Conservation (phyloP, 805 yeast species). For the Metschnikowia corniflorae region DNA sequence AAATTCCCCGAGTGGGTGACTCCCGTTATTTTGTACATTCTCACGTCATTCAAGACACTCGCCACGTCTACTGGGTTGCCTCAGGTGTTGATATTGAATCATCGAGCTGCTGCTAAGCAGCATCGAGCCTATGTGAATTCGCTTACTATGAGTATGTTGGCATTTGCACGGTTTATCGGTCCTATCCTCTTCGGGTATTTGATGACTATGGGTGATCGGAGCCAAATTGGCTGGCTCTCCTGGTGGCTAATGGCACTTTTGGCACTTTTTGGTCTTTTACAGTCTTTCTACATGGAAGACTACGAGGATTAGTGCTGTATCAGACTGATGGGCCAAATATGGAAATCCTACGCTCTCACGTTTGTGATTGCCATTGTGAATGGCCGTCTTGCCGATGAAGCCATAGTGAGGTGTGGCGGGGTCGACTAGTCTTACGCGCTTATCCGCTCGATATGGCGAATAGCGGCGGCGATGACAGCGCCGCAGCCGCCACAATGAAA, state of each 20-base stretch:
- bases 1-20: constrained; percentile 30
- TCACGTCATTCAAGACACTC: constrained; percentile 31
- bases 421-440: no score
- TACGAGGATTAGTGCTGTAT: constrained; percentile 27
- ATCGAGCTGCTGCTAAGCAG: constrained; percentile 32
- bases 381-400: no score
- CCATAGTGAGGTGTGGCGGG: no score
- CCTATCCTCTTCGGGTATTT: constrained; percentile 34
- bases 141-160: constrained; percentile 30
- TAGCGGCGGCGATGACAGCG: no score
- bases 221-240: constrained; percentile 25
- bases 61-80: constrained; percentile 36
- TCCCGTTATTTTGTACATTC: constrained; percentile 23
- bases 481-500: no score
- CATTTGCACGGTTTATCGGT: constrained; percentile 31
- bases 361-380: no score
- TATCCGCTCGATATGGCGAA: no score
- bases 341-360: no score
- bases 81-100: constrained; percentile 32
- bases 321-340: no score
- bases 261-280: constrained; percentile 28
- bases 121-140: constrained; percentile 37
- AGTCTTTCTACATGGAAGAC: constrained; percentile 27
- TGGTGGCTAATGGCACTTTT: constrained; percentile 35
- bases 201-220: constrained; percentile 30